Evolutionary conservation across 345 rosid genomes (phyloP).

Genomic region (Fremontodendron californicum): DNA sequence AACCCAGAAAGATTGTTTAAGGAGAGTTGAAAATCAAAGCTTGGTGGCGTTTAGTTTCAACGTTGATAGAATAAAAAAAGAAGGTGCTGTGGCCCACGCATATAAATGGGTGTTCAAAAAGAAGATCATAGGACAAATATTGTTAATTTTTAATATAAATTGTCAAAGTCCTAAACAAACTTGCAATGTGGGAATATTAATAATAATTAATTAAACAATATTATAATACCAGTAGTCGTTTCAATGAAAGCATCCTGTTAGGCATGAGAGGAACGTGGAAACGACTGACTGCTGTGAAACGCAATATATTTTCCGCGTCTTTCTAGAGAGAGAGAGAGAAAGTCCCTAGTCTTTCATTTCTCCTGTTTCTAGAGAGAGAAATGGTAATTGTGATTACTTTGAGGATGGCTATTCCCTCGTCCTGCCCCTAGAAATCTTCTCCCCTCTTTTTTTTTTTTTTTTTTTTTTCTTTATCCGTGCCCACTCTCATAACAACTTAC

Average conservation of each 20-base stretch:
- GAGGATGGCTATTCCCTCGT: too few relatives aligned
- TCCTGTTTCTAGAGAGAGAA: neutral
- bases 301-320: conserved; percentile 7
- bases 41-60: neutral
- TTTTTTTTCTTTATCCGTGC: too few relatives aligned
- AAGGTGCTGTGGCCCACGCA: conserved; percentile 13
- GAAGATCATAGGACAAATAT: neutral
- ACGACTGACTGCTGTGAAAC: neutral
- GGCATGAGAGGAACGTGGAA: neutral
- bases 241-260: conserved; percentile 1
- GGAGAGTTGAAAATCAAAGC: conserved; percentile 20
- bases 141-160: neutral
- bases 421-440: too few relatives aligned
- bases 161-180: neutral
- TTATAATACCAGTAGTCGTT: conserved; percentile 26
- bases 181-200: conserved; percentile 1
- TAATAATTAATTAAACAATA: neutral
- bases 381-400: too few relatives aligned
- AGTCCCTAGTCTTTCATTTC: neutral
- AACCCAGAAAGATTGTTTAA: neutral
- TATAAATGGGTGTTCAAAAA: conserved; percentile 12
- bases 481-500: too few relatives aligned
- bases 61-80: conserved; percentile 18
- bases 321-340: neutral
- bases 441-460: too few relatives aligned